These are phyloP conservation scores for Nicotiana undulata DNA, from an alignment of 257 asterid species.

Conservation along the genomic window DNA sequence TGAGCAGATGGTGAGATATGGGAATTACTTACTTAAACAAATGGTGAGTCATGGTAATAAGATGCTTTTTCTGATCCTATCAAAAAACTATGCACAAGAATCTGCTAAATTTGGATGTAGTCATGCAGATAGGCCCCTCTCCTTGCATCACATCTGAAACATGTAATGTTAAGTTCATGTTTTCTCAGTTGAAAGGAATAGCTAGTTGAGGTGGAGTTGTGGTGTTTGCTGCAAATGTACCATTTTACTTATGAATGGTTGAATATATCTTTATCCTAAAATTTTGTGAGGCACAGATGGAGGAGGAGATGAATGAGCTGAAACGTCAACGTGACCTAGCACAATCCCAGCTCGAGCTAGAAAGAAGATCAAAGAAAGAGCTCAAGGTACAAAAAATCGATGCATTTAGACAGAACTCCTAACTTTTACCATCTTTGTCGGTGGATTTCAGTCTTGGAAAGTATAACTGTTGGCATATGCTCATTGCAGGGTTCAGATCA, in stretches of 20 bases:
- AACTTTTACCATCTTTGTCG: background rate
- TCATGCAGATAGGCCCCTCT: background rate
- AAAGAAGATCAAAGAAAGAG: conserved; percentile 70
- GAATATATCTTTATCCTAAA: background rate
- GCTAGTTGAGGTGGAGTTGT: background rate
- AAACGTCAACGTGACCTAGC: conserved; percentile 81
- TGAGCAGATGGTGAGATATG: background rate
- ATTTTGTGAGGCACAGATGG: conserved; percentile 56
- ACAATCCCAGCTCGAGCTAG: conserved; percentile 68
- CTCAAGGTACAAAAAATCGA: conserved; percentile 35
- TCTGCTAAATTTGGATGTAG: background rate
- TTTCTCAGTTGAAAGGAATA: background rate
- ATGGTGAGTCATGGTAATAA: background rate
- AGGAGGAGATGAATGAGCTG: conserved; percentile 76
- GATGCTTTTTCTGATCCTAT: background rate
- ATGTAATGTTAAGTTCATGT: background rate
- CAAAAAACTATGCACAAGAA: background rate
- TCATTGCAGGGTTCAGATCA: conserved; percentile 53
- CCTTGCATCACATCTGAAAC: background rate
- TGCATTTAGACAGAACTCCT: background rate
- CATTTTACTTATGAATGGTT: background rate
- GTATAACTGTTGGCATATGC: background rate
- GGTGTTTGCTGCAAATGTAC: background rate
- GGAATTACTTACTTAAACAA: background rate
- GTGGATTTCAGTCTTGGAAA: background rate